A percentile compares a stretch with the other conserved stretches of the same genome.
Conservation (phyloP, 2,329 filamentous ascomycete genomes). For the Scedosporium aurantiacum region DNA sequence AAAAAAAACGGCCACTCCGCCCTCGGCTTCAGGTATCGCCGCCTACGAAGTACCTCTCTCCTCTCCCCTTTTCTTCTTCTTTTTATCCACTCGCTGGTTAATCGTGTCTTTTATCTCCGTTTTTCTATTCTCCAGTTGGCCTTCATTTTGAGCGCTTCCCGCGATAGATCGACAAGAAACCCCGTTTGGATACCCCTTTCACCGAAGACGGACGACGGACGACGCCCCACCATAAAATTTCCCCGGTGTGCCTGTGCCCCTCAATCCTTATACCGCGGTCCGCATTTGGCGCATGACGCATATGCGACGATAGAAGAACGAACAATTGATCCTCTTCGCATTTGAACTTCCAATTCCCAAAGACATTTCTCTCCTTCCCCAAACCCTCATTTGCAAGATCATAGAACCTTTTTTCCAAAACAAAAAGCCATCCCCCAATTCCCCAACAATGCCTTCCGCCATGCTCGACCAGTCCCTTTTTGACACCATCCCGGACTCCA, state of each 20-base stretch:
- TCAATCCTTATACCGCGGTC: conserved; percentile 4
- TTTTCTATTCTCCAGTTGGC: no score
- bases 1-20: conserved; percentile 1
- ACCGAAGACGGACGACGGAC: background rate
- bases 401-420: background rate
- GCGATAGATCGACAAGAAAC: background rate
- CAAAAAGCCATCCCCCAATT: background rate
- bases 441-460: conserved; percentile 35
- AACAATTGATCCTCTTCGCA: background rate
- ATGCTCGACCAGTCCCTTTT: conserved; percentile 43
- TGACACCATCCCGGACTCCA: conserved; percentile 53
- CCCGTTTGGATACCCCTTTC: background rate
- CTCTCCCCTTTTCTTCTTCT: background rate
- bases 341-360: background rate
- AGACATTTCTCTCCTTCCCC: background rate
- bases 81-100: background rate
- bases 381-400: background rate
- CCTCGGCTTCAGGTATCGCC: conserved; percentile 3
- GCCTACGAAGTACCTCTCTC: background rate
- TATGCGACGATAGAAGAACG: background rate
- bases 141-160: background rate
- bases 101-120: background rate
- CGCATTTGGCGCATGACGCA: conserved; percentile 3
- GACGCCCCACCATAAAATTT: conserved; percentile 1
- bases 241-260: background rate